Percentiles rank a stretch among this genome's conserved stretches.
phyloP scores from a whole-genome alignment of 140 eudicot species.

The Stevia rebaudiana region DNA sequence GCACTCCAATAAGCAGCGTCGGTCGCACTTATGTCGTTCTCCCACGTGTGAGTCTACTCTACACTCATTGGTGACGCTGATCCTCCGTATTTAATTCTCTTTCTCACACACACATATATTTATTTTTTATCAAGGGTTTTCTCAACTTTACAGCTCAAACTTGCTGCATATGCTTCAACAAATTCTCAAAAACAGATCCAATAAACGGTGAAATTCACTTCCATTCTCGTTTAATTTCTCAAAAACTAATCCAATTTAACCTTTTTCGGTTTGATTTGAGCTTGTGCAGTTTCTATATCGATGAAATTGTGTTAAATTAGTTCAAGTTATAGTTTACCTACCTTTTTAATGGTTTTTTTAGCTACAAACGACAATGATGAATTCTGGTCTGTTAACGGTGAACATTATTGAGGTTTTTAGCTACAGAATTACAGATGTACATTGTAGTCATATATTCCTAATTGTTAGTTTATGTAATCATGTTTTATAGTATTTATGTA shows the following conservation, averaged over 20 bases:
- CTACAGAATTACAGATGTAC: not conserved
- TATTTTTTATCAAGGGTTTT: constrained; percentile 29
- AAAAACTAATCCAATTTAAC: not conserved
- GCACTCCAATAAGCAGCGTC: constrained; percentile 21
- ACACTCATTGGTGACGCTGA: constrained; percentile 29
- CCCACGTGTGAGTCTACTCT: constrained; percentile 36
- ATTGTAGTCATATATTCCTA: not conserved
- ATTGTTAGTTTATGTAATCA: not conserved
- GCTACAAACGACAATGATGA: constrained; percentile 7
- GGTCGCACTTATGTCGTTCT: constrained; percentile 36
- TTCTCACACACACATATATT: constrained; percentile 22
- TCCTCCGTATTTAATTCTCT: constrained; percentile 22
- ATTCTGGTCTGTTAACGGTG: constrained; percentile 1
- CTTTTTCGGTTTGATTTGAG: constrained; percentile 3
- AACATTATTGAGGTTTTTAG: not conserved
- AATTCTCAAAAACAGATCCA: constrained; percentile 35
- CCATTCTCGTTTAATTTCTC: not conserved
- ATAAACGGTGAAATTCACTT: constrained; percentile 12
- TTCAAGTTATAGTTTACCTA: constrained; percentile 11
- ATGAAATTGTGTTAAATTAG: not conserved
- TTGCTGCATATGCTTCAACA: constrained; percentile 10
- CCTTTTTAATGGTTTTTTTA: not conserved
- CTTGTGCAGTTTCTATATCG: not conserved
- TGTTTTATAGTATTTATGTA: not conserved
- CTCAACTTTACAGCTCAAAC: constrained; percentile 36